phyloP scores from a whole-genome alignment of 768 basidiomycete genomes.

The Kwoniella botswanensis region DNA sequence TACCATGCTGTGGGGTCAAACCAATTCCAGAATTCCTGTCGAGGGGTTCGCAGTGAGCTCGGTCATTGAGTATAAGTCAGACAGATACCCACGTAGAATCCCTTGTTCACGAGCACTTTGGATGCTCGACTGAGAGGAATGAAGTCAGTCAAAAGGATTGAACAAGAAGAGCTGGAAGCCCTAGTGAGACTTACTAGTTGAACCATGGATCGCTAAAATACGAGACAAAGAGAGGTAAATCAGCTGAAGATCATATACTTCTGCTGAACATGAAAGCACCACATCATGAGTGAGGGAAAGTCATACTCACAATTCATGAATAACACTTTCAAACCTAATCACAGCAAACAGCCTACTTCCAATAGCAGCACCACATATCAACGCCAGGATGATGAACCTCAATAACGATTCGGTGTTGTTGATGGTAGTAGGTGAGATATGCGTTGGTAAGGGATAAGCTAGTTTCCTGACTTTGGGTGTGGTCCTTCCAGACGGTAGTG shows the following conservation, averaged over 20 bases:
- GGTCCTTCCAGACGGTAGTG: background rate
- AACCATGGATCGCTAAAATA: slow-evolving; percentile 90
- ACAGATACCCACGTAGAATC: slow-evolving; percentile 81
- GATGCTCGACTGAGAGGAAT: slow-evolving; percentile 79
- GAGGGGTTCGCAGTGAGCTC: background rate
- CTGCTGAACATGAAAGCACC: background rate
- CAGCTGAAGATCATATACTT: background rate
- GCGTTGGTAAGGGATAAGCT: slow-evolving; percentile 54
- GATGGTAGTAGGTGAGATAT: slow-evolving; percentile 64
- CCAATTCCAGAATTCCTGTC: slow-evolving; percentile 99
- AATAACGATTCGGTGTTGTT: slow-evolving; percentile 87
- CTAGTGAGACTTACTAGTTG: slow-evolving; percentile 78
- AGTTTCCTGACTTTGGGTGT: slow-evolving; percentile 22
- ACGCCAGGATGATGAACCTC: slow-evolving; percentile 82
- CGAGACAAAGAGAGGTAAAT: slow-evolving; percentile 20
- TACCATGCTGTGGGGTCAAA: slow-evolving; percentile 99
- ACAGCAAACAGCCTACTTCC: slow-evolving; percentile 97
- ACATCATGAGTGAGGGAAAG: background rate
- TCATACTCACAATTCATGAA: slow-evolving; percentile 90
- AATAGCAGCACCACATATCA: slow-evolving; percentile 93
- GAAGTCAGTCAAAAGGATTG: background rate
- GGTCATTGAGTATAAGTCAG: background rate
- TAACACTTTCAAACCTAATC: slow-evolving; percentile 97
- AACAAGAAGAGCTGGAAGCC: background rate
- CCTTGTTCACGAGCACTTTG: slow-evolving; percentile 82